phyloP scores from a whole-genome alignment of 352 stramenopile genomes.

The Pythium utonaiense region DNA sequence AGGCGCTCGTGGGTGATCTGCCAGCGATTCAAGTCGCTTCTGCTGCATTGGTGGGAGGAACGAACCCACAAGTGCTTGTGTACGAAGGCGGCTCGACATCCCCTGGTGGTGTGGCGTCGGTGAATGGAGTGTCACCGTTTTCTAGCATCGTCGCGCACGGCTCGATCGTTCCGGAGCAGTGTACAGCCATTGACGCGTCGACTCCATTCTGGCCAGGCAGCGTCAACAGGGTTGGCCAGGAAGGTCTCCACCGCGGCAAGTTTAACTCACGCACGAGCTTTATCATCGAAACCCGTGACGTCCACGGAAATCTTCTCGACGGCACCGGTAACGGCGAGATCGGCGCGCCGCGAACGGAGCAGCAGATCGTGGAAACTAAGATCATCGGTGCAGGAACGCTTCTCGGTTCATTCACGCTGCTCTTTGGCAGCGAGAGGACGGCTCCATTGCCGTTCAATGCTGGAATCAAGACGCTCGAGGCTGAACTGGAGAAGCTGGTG shows the following conservation, averaged over 20 bases:
- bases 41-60: slow-evolving; percentile 33
- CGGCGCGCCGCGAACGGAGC: slow-evolving; percentile 66
- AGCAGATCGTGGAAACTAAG: slow-evolving; percentile 90
- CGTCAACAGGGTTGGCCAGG: slow-evolving; percentile 46
- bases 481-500: slow-evolving; percentile 75
- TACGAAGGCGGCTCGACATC: slow-evolving; percentile 37
- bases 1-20: slow-evolving; percentile 52
- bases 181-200: slow-evolving; percentile 56
- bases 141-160: slow-evolving; percentile 53
- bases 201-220: slow-evolving; percentile 60
- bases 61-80: slow-evolving; percentile 28
- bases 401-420: slow-evolving; percentile 73
- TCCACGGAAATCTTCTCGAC: slow-evolving; percentile 89
- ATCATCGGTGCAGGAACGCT: slow-evolving; percentile 40
- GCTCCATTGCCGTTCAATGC: slow-evolving; percentile 57
- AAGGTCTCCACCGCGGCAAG: slow-evolving; percentile 59
- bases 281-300: slow-evolving; percentile 90
- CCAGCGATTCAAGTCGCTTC: slow-evolving; percentile 25
- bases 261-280: slow-evolving; percentile 81
- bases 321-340: slow-evolving; percentile 60
- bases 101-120: slow-evolving; percentile 19
- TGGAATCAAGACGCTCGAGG: slow-evolving; percentile 75
- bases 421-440: slow-evolving; percentile 58
- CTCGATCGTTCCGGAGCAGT: slow-evolving; percentile 51
- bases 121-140: slow-evolving; percentile 58